Percentiles rank a stretch among this genome's conserved stretches.
Evolutionary conservation across 345 rosid species (phyloP).

Genomic region (Gossypium raimondii): DNA sequence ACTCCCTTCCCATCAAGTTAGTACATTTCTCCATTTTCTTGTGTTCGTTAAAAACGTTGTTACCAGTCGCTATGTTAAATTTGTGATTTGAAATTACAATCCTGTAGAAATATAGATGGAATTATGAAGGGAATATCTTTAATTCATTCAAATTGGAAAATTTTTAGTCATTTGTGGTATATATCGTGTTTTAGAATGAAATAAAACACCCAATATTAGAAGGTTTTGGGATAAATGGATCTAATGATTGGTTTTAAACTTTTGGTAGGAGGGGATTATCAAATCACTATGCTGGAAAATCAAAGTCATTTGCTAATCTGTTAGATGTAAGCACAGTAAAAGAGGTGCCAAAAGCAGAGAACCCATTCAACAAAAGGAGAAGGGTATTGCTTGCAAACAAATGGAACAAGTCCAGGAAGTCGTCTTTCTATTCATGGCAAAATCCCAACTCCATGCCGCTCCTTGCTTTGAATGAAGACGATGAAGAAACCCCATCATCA

Average conservation of each 20-base stretch:
- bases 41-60: too few species aligned
- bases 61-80: not conserved
- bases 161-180: not conserved
- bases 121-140: not conserved
- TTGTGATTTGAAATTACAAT: not conserved
- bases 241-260: not conserved
- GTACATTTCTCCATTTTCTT: not conserved
- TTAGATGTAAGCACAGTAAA: constrained; percentile 45
- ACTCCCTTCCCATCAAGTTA: constrained; percentile 68
- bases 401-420: constrained; percentile 35
- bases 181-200: not conserved
- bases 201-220: not conserved
- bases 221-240: not conserved
- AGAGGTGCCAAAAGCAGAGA: constrained; percentile 63
- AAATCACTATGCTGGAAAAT: constrained; percentile 69
- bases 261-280: constrained; percentile 64
- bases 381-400: constrained; percentile 52
- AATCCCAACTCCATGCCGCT: constrained; percentile 81
- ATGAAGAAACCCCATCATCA: constrained; percentile 15
- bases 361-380: constrained; percentile 73
- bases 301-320: constrained; percentile 71
- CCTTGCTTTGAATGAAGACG: constrained; percentile 45
- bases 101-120: not conserved
- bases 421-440: constrained; percentile 41
- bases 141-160: not conserved